phyloP scores from a whole-genome alignment of 306 rosid genomes.

The Luffa acutangula region DNA sequence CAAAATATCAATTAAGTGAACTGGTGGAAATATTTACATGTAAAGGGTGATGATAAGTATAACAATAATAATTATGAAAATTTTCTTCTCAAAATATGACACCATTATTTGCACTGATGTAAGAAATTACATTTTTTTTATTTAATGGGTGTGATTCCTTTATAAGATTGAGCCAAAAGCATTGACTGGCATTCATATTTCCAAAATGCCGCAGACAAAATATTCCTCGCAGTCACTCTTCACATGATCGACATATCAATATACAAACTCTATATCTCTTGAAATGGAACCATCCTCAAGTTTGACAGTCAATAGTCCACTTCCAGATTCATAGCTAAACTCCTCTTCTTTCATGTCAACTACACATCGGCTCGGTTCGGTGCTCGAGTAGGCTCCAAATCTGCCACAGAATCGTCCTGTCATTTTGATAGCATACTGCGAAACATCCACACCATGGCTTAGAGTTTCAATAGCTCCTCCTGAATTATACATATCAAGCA shows the following conservation, averaged over 20 bases:
- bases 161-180: not conserved
- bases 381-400: slow-evolving; percentile 55
- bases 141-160: not conserved
- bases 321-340: slow-evolving; percentile 33
- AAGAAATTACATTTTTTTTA: not conserved
- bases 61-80: too few species aligned
- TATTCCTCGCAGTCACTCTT: not conserved
- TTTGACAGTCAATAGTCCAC: slow-evolving; percentile 30
- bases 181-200: not conserved
- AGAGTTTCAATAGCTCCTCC: slow-evolving; percentile 67
- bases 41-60: too few species aligned
- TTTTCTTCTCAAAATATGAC: not conserved
- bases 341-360: slow-evolving; percentile 42
- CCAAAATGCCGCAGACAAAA: not conserved
- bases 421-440: slow-evolving; percentile 23
- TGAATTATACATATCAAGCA: slow-evolving; percentile 64
- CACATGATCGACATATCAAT: not conserved
- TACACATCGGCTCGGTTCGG: slow-evolving; percentile 36
- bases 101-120: not conserved
- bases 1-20: too few species aligned
- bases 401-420: slow-evolving; percentile 42
- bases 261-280: slow-evolving; percentile 36
- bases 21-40: too few species aligned
- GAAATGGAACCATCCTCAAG: slow-evolving; percentile 33
- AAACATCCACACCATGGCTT: slow-evolving; percentile 18